Conservation (phyloP, 2,329 filamentous ascomycete genomes). For the Exophiala viscosa region DNA sequence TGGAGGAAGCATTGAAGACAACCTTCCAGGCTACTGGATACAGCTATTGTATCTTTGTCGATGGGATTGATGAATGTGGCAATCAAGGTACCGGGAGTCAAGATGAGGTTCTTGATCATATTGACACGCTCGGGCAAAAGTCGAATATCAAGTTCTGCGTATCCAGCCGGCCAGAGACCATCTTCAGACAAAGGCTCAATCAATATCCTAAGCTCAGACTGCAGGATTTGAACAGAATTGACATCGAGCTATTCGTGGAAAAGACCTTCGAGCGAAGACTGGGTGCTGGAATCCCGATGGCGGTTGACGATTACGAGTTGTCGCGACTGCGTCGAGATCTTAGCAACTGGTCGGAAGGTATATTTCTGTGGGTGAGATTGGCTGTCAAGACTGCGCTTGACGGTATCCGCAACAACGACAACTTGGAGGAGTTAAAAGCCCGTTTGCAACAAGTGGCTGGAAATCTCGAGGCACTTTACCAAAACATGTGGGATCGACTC, state of each 20-base stretch:
- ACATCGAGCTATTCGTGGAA: slow-evolving; percentile 4
- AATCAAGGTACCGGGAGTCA: slow-evolving; percentile 1
- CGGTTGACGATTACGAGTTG: not conserved
- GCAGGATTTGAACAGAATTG: slow-evolving; percentile 3
- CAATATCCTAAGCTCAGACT: not conserved
- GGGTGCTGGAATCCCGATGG: not conserved
- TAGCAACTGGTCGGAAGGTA: slow-evolving; percentile 5
- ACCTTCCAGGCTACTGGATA: too few relatives aligned
- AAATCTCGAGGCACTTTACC: slow-evolving; percentile 2
- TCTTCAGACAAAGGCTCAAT: not conserved
- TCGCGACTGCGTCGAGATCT: not conserved
- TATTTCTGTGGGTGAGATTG: slow-evolving; percentile 15
- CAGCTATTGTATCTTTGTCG: slow-evolving; percentile 5
- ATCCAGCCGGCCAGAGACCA: not conserved
- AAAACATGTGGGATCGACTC: not conserved
- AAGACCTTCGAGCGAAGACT: not conserved
- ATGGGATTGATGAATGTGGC: slow-evolving; percentile 13
- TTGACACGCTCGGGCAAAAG: not conserved
- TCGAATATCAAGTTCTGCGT: not conserved
- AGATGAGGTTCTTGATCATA: not conserved
- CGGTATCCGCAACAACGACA: slow-evolving; percentile 5
- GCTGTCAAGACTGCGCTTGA: not conserved
- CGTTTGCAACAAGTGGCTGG: not conserved
- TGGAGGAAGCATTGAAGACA: too few relatives aligned
- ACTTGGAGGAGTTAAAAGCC: not conserved